Conservation (phyloP, 345 rosid genomes). For the Rhizophora mangle region DNA sequence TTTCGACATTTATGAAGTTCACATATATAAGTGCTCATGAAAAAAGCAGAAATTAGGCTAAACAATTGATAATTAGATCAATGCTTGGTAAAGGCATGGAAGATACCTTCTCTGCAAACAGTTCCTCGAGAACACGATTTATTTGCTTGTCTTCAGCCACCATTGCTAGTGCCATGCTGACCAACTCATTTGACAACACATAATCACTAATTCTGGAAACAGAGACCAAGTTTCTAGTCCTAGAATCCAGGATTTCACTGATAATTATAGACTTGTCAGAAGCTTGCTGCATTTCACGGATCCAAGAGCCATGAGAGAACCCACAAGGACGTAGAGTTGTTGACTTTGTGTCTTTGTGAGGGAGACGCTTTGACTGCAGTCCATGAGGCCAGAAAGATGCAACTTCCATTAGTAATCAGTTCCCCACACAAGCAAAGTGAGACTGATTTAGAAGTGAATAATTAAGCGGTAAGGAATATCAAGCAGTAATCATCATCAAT, state of each 20-base stretch:
- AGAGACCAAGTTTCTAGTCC: constrained; percentile 89
- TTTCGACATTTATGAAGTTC: no score
- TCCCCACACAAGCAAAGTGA: no score
- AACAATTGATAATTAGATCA: not conserved
- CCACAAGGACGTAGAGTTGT: constrained; percentile 44
- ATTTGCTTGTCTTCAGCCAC: constrained; percentile 96
- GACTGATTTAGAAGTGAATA: no score
- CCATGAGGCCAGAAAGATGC: not conserved
- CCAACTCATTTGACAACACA: constrained; percentile 82
- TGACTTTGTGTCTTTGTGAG: constrained; percentile 53
- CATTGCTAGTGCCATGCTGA: constrained; percentile 96
- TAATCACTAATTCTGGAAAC: constrained; percentile 93
- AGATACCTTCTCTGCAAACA: constrained; percentile 76
- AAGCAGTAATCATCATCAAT: no score
- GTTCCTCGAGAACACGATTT: constrained; percentile 86
- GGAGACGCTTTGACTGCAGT: constrained; percentile 83
- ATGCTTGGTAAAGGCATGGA: not conserved
- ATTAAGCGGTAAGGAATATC: no score
- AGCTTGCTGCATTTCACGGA: constrained; percentile 91
- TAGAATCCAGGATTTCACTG: constrained; percentile 88
- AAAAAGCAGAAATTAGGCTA: no score
- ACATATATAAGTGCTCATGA: no score
- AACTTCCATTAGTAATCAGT: not conserved
- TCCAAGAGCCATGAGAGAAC: constrained; percentile 85
- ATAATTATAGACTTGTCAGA: constrained; percentile 79